Conservation (phyloP, 2,329 filamentous ascomycete genomes). For the Colletotrichum paranaense region DNA sequence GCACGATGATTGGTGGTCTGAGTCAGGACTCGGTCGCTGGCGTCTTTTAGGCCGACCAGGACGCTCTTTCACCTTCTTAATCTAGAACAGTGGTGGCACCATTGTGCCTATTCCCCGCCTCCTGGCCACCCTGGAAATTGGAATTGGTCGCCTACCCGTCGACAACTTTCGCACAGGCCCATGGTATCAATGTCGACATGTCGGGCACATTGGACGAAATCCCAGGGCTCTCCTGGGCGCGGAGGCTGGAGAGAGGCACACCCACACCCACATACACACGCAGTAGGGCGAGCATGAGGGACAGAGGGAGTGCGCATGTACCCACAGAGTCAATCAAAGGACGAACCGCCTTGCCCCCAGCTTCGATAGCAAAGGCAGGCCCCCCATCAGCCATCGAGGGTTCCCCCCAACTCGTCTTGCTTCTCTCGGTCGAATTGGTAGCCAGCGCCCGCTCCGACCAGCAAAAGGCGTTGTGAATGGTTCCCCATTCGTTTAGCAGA, state of each 20-base stretch:
- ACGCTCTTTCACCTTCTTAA: constrained; percentile 35
- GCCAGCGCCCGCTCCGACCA: constrained; percentile 33
- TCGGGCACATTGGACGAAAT: constrained; percentile 20
- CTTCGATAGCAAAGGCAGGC: constrained; percentile 19
- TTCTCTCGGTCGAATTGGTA: constrained; percentile 29
- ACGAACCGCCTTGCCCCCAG: constrained; percentile 20
- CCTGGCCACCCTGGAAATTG: constrained; percentile 32
- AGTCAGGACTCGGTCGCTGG: constrained; percentile 34
- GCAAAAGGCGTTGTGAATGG: constrained; percentile 24
- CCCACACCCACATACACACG: no score
- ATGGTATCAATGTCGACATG: constrained; percentile 25
- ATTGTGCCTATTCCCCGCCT: constrained; percentile 32
- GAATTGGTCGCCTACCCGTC: constrained; percentile 24
- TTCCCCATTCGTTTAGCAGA: constrained; percentile 30
- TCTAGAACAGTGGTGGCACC: constrained; percentile 36
- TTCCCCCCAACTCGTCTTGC: constrained; percentile 12
- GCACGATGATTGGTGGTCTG: constrained; percentile 33
- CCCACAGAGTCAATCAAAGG: constrained; percentile 22
- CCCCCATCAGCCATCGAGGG: constrained; percentile 13
- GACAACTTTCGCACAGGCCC: constrained; percentile 27
- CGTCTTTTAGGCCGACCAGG: constrained; percentile 31
- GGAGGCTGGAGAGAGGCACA: constrained; percentile 12
- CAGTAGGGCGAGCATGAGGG: constrained; percentile 11
- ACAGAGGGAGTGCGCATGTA: not conserved
- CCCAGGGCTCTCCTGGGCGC: constrained; percentile 12